Conservation (phyloP, 257 asterid species). For the Buddleja alternifolia region DNA sequence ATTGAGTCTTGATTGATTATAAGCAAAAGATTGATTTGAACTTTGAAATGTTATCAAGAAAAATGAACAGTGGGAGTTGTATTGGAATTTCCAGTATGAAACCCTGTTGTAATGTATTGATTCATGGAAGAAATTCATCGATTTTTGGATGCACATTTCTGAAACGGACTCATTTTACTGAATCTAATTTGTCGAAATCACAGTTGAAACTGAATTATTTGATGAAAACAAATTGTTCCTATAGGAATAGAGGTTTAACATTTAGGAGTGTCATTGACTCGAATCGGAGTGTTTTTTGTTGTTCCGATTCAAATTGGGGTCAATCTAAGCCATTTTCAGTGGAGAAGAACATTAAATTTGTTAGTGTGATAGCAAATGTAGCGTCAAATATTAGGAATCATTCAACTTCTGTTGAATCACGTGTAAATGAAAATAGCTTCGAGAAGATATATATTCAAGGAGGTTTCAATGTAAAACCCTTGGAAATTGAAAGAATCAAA, state of each 20-base stretch:
- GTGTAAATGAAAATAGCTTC: slow-evolving; percentile 48
- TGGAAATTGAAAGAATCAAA: slow-evolving; percentile 49
- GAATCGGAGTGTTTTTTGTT: slow-evolving; percentile 55
- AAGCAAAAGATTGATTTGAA: slow-evolving; percentile 5
- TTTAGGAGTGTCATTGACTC: slow-evolving; percentile 39
- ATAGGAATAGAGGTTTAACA: slow-evolving; percentile 34
- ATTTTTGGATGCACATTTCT: slow-evolving; percentile 50
- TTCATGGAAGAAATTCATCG: slow-evolving; percentile 52
- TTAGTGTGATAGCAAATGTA: slow-evolving; percentile 48
- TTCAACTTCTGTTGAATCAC: slow-evolving; percentile 63
- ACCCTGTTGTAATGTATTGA: slow-evolving; percentile 56
- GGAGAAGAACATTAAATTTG: slow-evolving; percentile 33
- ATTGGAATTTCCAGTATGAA: slow-evolving; percentile 58
- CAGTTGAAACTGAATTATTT: slow-evolving; percentile 37
- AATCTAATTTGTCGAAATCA: slow-evolving; percentile 47
- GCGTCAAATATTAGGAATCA: slow-evolving; percentile 65
- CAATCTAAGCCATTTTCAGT: slow-evolving; percentile 40
- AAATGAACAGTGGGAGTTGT: slow-evolving; percentile 58
- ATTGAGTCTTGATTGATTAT: slow-evolving; percentile 7
- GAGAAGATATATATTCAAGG: slow-evolving; percentile 69
- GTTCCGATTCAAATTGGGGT: slow-evolving; percentile 58
- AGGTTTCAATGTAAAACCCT: slow-evolving; percentile 61
- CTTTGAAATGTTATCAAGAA: slow-evolving; percentile 20
- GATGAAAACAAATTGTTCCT: slow-evolving; percentile 20
- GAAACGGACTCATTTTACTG: slow-evolving; percentile 34